Conservation (phyloP, 352 stramenopile species). For the Elongisporangium anandrum region DNA sequence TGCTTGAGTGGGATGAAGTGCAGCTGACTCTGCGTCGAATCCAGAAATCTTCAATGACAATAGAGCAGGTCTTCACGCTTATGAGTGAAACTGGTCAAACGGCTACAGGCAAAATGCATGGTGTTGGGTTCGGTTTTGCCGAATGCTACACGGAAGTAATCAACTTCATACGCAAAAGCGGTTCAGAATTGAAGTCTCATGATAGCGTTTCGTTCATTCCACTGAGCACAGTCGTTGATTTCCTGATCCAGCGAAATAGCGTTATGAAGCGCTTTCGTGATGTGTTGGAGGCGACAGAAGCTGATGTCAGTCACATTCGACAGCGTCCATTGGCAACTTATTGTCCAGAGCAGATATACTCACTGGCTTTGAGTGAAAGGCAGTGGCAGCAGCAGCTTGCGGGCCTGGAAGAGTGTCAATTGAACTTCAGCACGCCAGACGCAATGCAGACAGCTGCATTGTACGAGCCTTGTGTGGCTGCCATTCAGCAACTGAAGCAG, state of each 20-base stretch:
- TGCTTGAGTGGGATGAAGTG: neutral
- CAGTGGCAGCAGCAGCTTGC: neutral
- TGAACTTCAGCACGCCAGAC: neutral
- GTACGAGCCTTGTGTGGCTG: conserved; percentile 2
- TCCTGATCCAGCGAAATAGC: conserved; percentile 4
- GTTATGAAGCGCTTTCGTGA: conserved; percentile 2
- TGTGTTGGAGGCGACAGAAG: neutral
- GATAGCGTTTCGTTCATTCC: neutral
- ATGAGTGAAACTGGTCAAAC: too few species aligned
- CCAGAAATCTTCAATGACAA: neutral
- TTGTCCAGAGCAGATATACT: neutral
- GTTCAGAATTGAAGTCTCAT: neutral
- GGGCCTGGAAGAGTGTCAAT: neutral
- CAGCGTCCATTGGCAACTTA: neutral
- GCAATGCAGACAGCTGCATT: neutral
- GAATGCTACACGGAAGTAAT: too few species aligned
- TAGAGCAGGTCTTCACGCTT: neutral
- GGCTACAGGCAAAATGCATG: too few species aligned
- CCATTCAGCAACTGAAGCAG: conserved; percentile 12
- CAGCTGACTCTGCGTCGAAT: conserved; percentile 2
- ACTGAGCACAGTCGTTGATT: conserved; percentile 2
- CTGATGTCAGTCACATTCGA: neutral
- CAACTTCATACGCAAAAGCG: too few species aligned
- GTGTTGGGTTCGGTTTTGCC: too few species aligned
- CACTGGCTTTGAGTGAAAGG: neutral